These are phyloP conservation scores for Saccharomyces uvarum DNA, from an alignment of 1,139 yeast species.

Conservation along the genomic window DNA sequence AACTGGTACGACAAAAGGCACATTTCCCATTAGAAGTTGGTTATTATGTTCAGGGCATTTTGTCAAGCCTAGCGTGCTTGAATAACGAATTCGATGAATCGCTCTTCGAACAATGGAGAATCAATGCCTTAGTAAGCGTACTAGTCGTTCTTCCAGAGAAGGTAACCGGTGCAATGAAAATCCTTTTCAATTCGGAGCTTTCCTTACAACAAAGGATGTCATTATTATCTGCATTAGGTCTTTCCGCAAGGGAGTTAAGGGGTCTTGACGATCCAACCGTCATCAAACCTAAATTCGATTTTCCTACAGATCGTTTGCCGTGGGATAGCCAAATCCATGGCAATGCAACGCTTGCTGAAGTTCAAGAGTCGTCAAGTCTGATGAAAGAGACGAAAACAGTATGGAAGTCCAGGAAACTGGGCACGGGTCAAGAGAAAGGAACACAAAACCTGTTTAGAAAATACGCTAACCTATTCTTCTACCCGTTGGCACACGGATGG, in stretches of 20 bases:
- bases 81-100: conserved; percentile 42
- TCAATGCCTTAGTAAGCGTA: conserved; percentile 51
- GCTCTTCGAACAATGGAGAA: conserved; percentile 49
- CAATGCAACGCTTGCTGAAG: conserved; percentile 9
- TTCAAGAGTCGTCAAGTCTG: conserved; percentile 3
- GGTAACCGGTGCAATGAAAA: conserved; percentile 35
- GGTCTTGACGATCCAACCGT: conserved; percentile 46
- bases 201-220: conserved; percentile 60
- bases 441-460: conserved; percentile 28
- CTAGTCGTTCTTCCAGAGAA: conserved; percentile 42
- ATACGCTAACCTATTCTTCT: conserved; percentile 32
- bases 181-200: conserved; percentile 53
- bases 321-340: conserved; percentile 18
- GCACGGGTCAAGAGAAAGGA: conserved; percentile 8
- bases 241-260: conserved; percentile 56
- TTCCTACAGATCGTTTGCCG: conserved; percentile 31
- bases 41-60: conserved; percentile 42
- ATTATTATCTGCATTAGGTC: conserved; percentile 48
- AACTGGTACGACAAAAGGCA: conserved; percentile 33
- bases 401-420: conserved; percentile 33
- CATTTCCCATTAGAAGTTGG: conserved; percentile 32
- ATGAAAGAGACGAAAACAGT: conserved; percentile 17
- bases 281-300: conserved; percentile 31
- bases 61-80: conserved; percentile 40
- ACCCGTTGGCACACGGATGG: conserved; percentile 36